Conservation (phyloP, 345 rosid species). For the Salix viminalis region DNA sequence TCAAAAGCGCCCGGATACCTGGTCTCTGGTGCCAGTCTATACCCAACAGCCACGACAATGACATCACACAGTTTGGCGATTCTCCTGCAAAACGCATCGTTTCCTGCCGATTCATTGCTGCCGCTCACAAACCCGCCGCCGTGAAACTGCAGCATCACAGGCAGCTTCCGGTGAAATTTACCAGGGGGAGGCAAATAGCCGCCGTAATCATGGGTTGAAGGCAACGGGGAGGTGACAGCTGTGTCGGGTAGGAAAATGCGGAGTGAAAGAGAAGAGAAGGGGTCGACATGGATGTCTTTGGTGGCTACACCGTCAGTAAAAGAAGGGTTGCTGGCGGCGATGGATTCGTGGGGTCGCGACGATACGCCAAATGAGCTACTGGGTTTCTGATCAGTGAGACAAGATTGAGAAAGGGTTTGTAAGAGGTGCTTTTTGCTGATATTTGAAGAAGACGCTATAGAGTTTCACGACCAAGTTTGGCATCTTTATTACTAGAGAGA, state of each 20-base stretch:
- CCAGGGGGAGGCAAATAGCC: not conserved
- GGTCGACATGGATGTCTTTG: constrained; percentile 91
- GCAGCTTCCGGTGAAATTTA: constrained; percentile 47
- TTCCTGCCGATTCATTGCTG: constrained; percentile 81
- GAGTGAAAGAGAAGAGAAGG: constrained; percentile 68
- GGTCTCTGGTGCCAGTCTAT: constrained; percentile 88
- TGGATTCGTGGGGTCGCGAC: constrained; percentile 80
- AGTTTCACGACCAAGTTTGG: constrained; percentile 82
- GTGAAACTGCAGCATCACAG: constrained; percentile 83
- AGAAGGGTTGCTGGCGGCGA: constrained; percentile 61
- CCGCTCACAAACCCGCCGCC: constrained; percentile 99
- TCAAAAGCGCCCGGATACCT: constrained; percentile 82
- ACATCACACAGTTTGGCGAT: constrained; percentile 78
- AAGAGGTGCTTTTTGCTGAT: constrained; percentile 69
- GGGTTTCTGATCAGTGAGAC: constrained; percentile 32
- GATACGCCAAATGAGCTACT: constrained; percentile 59
- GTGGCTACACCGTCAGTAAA: constrained; percentile 92
- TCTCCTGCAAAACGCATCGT: constrained; percentile 74
- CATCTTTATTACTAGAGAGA: constrained; percentile 32
- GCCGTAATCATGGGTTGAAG: not conserved
- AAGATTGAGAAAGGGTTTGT: constrained; percentile 61
- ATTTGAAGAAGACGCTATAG: constrained; percentile 93
- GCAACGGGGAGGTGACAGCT: constrained; percentile 33
- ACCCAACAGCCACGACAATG: constrained; percentile 85
- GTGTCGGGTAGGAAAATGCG: constrained; percentile 93